Evolutionary conservation across 441 rosid species (phyloP).

Genomic region (Arabidopsis lyrata): DNA sequence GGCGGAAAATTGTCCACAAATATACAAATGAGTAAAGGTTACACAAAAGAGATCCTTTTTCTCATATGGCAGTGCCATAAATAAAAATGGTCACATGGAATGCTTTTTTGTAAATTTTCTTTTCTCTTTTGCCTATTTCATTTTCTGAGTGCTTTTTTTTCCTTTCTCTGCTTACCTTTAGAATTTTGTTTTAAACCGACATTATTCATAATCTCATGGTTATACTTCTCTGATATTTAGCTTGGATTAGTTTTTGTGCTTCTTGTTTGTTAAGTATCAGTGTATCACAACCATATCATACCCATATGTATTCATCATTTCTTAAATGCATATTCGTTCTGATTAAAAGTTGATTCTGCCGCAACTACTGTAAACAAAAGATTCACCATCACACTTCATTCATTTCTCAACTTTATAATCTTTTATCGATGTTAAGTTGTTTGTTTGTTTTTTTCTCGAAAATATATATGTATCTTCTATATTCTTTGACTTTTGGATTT

Average conservation of each 20-base stretch:
- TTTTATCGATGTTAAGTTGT: too few relatives aligned
- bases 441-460: too few relatives aligned
- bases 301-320: too few relatives aligned
- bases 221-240: too few relatives aligned
- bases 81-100: constrained; percentile 17
- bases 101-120: background rate
- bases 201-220: background rate
- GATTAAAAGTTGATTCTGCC: too few relatives aligned
- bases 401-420: too few relatives aligned
- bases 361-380: background rate
- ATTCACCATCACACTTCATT: background rate
- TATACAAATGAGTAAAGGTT: constrained; percentile 8
- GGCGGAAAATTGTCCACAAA: constrained; percentile 16
- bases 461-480: too few relatives aligned
- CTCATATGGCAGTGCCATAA: constrained; percentile 12
- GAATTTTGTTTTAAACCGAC: background rate
- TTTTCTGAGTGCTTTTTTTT: background rate
- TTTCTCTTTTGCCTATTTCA: background rate
- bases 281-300: background rate
- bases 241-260: background rate
- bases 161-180: background rate
- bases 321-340: too few relatives aligned
- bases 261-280: background rate
- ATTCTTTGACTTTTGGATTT: too few relatives aligned
- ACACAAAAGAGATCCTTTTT: constrained; percentile 5